A percentile compares a stretch with the other conserved stretches of the same genome.
phyloP scores from a whole-genome alignment of 148 eudicot genomes.

The Dianthus caryophyllus region DNA sequence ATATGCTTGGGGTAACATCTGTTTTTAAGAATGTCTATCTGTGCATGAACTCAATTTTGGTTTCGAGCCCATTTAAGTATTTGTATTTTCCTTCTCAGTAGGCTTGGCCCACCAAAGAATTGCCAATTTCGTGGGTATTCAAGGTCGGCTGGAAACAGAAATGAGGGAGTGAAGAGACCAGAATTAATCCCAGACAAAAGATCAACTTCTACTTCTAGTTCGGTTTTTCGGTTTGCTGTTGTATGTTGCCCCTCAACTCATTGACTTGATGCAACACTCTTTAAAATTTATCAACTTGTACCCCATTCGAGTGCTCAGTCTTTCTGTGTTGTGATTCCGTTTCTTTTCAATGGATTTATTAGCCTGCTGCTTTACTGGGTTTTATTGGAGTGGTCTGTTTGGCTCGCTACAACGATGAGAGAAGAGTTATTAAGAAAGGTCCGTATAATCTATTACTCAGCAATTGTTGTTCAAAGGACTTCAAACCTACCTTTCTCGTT shows the following conservation, averaged over 20 bases:
- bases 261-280: neutral
- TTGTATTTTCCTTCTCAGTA: slow-evolving; percentile 10
- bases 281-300: slow-evolving; percentile 3
- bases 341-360: slow-evolving; percentile 21
- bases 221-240: slow-evolving; percentile 34
- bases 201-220: slow-evolving; percentile 25
- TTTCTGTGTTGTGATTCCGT: neutral
- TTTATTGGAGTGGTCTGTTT: slow-evolving; percentile 47
- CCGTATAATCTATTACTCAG: neutral
- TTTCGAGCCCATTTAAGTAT: neutral
- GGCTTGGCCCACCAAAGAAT: slow-evolving; percentile 39
- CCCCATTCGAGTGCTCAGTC: slow-evolving; percentile 8
- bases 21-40: neutral
- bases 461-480: neutral
- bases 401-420: slow-evolving; percentile 77
- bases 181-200: slow-evolving; percentile 23
- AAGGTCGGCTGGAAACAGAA: slow-evolving; percentile 27
- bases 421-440: slow-evolving; percentile 76
- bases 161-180: slow-evolving; percentile 21
- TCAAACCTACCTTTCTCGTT: neutral
- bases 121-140: slow-evolving; percentile 37
- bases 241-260: slow-evolving; percentile 38
- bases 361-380: slow-evolving; percentile 66
- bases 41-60: neutral
- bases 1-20: neutral